These are phyloP conservation scores for Musa troglodytarum DNA, from an alignment of 176 grass and related monocot species.

Conservation along the genomic window DNA sequence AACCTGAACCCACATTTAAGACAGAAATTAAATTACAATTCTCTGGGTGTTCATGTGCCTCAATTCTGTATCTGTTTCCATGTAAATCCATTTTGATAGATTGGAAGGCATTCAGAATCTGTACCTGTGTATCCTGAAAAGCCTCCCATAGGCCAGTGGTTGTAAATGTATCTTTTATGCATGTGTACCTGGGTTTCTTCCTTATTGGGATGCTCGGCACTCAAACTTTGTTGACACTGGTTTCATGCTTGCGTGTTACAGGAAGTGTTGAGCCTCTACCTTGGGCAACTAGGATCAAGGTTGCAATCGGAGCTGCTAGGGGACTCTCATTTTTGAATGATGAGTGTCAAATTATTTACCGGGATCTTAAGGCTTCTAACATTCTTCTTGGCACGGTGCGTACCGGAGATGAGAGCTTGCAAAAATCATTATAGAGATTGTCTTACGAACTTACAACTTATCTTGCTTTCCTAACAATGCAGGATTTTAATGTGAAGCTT, in stretches of 20 bases:
- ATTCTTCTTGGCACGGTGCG: constrained; percentile 8
- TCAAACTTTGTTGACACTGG: neutral
- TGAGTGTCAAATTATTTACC: constrained; percentile 2
- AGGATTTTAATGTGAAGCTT: constrained; percentile 15
- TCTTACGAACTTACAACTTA: neutral
- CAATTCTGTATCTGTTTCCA: neutral
- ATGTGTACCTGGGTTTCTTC: too few species aligned
- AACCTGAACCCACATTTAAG: neutral
- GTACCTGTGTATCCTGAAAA: neutral
- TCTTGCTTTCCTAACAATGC: neutral
- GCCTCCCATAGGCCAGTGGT: neutral
- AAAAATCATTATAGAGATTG: neutral
- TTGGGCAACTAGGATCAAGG: constrained; percentile 11
- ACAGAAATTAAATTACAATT: too few species aligned
- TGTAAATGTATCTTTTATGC: neutral
- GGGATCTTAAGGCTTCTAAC: constrained; percentile 8
- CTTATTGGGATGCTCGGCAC: too few species aligned
- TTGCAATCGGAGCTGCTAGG: constrained; percentile 12
- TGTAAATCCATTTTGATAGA: neutral
- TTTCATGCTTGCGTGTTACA: neutral
- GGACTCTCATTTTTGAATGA: constrained; percentile 12
- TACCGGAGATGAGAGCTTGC: too few species aligned
- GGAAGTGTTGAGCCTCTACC: neutral
- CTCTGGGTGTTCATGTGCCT: too few species aligned
- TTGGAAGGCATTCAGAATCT: neutral